Conservation (phyloP, 495 filamentous ascomycete genomes). For the Letharia lupina region DNA sequence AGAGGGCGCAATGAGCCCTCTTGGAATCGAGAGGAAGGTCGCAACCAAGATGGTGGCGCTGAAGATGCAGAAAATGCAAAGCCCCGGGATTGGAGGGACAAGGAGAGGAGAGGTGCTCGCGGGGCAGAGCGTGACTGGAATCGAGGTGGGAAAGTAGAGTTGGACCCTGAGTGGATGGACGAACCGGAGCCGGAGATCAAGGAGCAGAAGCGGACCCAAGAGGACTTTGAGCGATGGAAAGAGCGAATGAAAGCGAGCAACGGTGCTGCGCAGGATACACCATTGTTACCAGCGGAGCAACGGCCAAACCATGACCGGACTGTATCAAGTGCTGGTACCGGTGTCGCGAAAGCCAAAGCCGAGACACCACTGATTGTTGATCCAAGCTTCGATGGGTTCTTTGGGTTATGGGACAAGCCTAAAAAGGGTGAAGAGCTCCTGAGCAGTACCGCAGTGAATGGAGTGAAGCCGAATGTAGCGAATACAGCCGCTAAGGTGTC, state of each 20-base stretch:
- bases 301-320: constrained; percentile 19
- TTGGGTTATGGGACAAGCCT: constrained; percentile 54
- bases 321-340: constrained; percentile 11
- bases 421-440: constrained; percentile 32
- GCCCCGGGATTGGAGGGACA: constrained; percentile 53
- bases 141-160: constrained; percentile 48
- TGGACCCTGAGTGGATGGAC: constrained; percentile 83
- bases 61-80: constrained; percentile 49
- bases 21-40: constrained; percentile 50
- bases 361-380: constrained; percentile 54
- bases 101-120: constrained; percentile 47
- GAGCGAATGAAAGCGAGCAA: constrained; percentile 71
- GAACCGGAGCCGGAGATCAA: constrained; percentile 60
- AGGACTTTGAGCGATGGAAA: constrained; percentile 95
- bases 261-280: constrained; percentile 13
- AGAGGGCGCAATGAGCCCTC: constrained; percentile 46
- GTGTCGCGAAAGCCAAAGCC: constrained; percentile 36
- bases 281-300: constrained; percentile 17
- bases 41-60: constrained; percentile 42
- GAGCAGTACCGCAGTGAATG: constrained; percentile 26
- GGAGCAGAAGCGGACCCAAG: constrained; percentile 62
- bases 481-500: constrained; percentile 27
- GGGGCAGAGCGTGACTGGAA: constrained; percentile 58
- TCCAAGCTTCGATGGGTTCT: constrained; percentile 68
- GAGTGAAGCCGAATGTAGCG: constrained; percentile 11